phyloP scores from a whole-genome alignment of 2,329 filamentous ascomycete species.

The Aurifilum marmelostoma region DNA sequence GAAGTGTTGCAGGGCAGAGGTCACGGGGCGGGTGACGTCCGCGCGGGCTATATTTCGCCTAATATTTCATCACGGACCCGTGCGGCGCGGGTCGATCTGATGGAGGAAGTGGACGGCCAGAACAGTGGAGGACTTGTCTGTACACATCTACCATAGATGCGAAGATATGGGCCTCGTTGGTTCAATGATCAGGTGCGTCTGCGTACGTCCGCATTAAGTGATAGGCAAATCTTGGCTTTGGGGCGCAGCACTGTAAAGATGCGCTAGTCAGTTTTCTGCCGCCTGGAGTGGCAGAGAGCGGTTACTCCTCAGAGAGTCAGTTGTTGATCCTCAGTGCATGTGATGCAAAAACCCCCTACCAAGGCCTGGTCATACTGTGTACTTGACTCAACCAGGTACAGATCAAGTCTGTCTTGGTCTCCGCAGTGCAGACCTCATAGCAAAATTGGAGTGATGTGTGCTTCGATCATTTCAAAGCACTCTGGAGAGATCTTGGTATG shows the following conservation, averaged over 20 bases:
- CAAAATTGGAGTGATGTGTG: not conserved
- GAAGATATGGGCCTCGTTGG: not conserved
- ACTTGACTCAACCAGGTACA: not conserved
- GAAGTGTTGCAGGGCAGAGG: not conserved
- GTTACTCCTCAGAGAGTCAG: not conserved
- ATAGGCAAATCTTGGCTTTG: slow-evolving; percentile 4
- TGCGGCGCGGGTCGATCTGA: not conserved
- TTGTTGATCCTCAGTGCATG: not conserved
- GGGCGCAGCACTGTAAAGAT: slow-evolving; percentile 4
- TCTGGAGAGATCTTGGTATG: not conserved
- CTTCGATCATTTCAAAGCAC: not conserved
- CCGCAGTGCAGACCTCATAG: not conserved
- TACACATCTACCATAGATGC: not conserved
- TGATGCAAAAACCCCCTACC: not conserved
- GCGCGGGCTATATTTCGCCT: not conserved
- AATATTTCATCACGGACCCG: not conserved
- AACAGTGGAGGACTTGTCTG: not conserved
- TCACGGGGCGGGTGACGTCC: not conserved
- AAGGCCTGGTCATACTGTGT: not conserved
- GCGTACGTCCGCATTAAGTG: not conserved
- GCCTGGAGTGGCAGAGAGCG: not conserved
- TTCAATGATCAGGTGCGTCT: not conserved
- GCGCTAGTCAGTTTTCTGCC: slow-evolving; percentile 1
- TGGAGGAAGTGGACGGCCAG: not conserved
- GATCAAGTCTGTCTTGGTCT: not conserved